Base-by-base conservation (phyloP, 208 protist species). In the Crithidia expoeki region DNA sequence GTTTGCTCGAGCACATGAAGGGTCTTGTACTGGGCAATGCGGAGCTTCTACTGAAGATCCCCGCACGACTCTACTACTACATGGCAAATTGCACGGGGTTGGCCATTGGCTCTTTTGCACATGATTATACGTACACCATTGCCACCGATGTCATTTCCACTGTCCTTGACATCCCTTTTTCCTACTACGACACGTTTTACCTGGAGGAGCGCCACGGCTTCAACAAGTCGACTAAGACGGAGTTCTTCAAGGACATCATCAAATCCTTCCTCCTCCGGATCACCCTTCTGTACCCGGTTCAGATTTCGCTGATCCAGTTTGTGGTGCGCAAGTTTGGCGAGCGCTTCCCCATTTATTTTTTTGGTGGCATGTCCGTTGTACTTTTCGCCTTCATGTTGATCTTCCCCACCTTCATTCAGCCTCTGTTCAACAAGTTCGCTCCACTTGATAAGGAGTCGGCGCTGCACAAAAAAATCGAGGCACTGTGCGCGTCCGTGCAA, bases 381-480 rank as follows among this genome's bases (percentile, higher is more conserved):
- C 19, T 72, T 12, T 42, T 87, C 7, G n/a, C 68, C 4, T 81
- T 85, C 47, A 78, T 84, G 2, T 79, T 83, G 36, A 61, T 96
- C 14, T 91, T 77, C 73, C 90, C 89, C 1, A 84, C 75, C 10
- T 61, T 93, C 50, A 97, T 98, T 52, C 79, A 83, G 67, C 93
- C 94, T 4, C 71, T 98, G 9, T 98, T 98, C 80, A 96, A 96
- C 81, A 93, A 68, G 36, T 97, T 90, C 67, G 88, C 74, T 5
- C 75, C 75, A 4, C 68, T 96, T 19, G 64, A 78, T 25, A 64
- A 81, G 32, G 72, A 76, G 42, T 71, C 64, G 9, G 27, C 36
- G 17, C 71, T 96, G 60, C 66, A 80, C 30, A 47, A 62, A 11
- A 86, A 83, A 42, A 94, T 96, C 46, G 58, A 79, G 60, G 27